Percentiles rank a stretch among this genome's conserved stretches.
These are phyloP conservation scores for Fusarium camptoceras DNA, from an alignment of 2,329 filamentous ascomycete species.

Conservation along the genomic window DNA sequence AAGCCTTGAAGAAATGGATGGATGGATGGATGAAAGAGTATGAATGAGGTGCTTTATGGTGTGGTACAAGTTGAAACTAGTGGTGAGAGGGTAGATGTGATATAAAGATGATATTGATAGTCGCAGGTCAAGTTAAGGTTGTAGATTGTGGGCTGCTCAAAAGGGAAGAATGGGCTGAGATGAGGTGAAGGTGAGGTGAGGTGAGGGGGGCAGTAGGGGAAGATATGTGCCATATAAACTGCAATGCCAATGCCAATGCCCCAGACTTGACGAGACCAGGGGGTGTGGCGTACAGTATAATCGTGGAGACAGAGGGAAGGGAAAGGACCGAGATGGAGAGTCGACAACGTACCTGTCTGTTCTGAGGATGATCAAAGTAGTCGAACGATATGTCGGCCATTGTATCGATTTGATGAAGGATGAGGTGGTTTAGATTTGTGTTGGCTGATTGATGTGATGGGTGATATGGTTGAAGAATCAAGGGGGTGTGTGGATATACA, in stretches of 20 bases:
- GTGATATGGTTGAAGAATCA: conserved; percentile 12
- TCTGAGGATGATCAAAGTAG: conserved; percentile 46
- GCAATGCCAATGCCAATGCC: conserved; percentile 33
- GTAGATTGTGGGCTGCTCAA: conserved; percentile 23
- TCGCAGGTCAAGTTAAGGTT: conserved; percentile 16
- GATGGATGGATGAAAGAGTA: neutral
- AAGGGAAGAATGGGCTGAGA: conserved; percentile 39
- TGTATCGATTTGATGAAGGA: conserved; percentile 15
- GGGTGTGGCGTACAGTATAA: conserved; percentile 26
- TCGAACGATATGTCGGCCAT: conserved; percentile 48
- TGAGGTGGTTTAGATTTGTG: neutral
- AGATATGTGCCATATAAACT: conserved; percentile 45
- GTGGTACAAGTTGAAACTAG: conserved; percentile 15
- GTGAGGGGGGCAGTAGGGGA: conserved; percentile 34
- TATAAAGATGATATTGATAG: conserved; percentile 37
- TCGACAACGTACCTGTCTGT: conserved; percentile 45
- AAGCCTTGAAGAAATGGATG: neutral
- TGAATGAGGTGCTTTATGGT: conserved; percentile 38
- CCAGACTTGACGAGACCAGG: conserved; percentile 37
- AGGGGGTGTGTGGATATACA: conserved; percentile 26
- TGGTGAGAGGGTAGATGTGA: conserved; percentile 29
- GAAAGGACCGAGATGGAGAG: conserved; percentile 22
- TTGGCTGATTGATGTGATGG: conserved; percentile 37
- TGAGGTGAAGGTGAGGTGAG: conserved; percentile 42
- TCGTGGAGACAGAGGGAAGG: conserved; percentile 9